Percentiles rank a stretch among this genome's conserved stretches.
Conservation (phyloP, 371 early-diverging fungal species). For the Mucor mucedo region DNA sequence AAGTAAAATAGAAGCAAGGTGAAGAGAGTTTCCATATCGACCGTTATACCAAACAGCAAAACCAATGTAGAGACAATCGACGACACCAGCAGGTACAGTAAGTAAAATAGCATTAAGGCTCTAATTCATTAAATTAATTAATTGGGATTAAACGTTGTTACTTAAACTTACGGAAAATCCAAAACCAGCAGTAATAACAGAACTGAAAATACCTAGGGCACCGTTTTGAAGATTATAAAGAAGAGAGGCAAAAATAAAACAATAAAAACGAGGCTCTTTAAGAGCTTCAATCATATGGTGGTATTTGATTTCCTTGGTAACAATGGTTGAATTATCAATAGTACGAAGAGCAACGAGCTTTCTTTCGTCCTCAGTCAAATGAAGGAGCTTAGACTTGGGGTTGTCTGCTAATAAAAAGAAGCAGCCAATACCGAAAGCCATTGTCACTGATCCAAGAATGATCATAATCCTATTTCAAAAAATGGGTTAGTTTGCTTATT, state of each 20-base stretch:
- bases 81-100: slow-evolving; percentile 43
- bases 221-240: slow-evolving; percentile 50
- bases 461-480: slow-evolving; percentile 43
- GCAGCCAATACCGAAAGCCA: slow-evolving; percentile 27
- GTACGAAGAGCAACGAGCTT: slow-evolving; percentile 36
- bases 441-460: slow-evolving; percentile 36
- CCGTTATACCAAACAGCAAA: slow-evolving; percentile 41
- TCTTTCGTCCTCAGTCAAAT: slow-evolving; percentile 39
- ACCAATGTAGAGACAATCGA: slow-evolving; percentile 36
- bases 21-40: slow-evolving; percentile 41
- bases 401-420: slow-evolving; percentile 48
- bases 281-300: slow-evolving; percentile 26
- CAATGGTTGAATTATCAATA: slow-evolving; percentile 31
- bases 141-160: background rate
- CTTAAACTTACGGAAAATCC: slow-evolving; percentile 41
- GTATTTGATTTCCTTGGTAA: slow-evolving; percentile 14
- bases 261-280: slow-evolving; percentile 28
- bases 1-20: slow-evolving; percentile 32
- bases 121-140: slow-evolving; percentile 6
- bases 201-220: slow-evolving; percentile 41
- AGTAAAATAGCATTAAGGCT: slow-evolving; percentile 46
- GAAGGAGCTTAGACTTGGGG: slow-evolving; percentile 32
- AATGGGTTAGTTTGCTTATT: slow-evolving; percentile 41
- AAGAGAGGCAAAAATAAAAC: slow-evolving; percentile 36
- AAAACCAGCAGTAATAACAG: slow-evolving; percentile 44